Conservation (phyloP, 2,329 filamentous ascomycete species). For the Aspergillus tanneri region DNA sequence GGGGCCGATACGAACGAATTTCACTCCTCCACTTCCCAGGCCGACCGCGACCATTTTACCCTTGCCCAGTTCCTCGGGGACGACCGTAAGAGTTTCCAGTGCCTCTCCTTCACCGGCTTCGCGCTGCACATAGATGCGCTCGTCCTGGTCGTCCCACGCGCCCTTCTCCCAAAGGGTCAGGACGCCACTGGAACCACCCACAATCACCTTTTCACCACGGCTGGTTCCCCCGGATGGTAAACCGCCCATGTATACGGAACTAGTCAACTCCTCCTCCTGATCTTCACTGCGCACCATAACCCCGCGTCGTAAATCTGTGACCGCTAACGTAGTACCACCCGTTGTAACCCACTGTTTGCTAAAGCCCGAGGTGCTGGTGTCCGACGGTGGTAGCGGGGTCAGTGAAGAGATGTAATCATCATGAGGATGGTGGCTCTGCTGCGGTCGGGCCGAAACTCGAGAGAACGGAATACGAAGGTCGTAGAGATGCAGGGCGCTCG, state of each 20-base stretch:
- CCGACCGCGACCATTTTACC: constrained; percentile 71
- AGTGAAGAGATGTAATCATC: constrained; percentile 90
- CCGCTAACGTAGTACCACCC: constrained; percentile 83
- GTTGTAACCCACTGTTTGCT: constrained; percentile 95
- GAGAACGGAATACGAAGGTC: constrained; percentile 67
- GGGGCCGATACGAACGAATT: constrained; percentile 70
- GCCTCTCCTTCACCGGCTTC: constrained; percentile 68
- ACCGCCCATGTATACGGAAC: constrained; percentile 73
- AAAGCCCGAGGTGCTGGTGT: constrained; percentile 80
- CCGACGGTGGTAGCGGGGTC: constrained; percentile 74
- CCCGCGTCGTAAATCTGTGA: constrained; percentile 83
- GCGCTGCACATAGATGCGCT: constrained; percentile 74
- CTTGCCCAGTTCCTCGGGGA: constrained; percentile 68
- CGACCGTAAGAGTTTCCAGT: constrained; percentile 71
- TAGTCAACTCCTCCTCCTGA: constrained; percentile 90
- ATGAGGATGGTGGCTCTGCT: constrained; percentile 81
- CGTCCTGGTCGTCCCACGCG: constrained; percentile 92
- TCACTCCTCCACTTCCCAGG: constrained; percentile 74
- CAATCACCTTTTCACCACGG: constrained; percentile 72
- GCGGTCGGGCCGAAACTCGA: constrained; percentile 62
- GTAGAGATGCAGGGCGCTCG: constrained; percentile 81
- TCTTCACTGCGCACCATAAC: constrained; percentile 88
- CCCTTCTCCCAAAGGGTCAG: constrained; percentile 93
- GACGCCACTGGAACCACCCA: constrained; percentile 76
- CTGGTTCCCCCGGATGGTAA: constrained; percentile 65